A percentile compares a stretch with the other conserved stretches of the same genome.
Evolutionary conservation across 2,329 filamentous ascomycete species (phyloP).

Genomic region (Colletotrichum sp.): DNA sequence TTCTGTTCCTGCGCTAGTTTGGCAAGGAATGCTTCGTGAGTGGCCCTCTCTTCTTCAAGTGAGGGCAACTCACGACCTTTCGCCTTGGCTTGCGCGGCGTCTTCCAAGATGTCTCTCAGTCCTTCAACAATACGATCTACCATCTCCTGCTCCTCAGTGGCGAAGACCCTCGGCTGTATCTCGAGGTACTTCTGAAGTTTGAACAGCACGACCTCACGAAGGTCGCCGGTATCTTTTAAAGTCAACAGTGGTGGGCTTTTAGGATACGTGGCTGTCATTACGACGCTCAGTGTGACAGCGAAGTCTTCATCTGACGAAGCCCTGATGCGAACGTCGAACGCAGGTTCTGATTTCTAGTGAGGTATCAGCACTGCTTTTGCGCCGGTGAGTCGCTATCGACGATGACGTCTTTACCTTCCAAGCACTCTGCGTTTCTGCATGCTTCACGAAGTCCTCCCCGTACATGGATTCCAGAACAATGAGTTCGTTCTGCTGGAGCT

Average conservation of each 20-base stretch:
- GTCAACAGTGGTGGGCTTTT: conserved; percentile 79
- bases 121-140: conserved; percentile 70
- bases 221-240: conserved; percentile 66
- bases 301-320: conserved; percentile 76
- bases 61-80: conserved; percentile 81
- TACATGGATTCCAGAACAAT: conserved; percentile 88
- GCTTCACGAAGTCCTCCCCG: conserved; percentile 82
- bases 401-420: conserved; percentile 72
- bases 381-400: background rate
- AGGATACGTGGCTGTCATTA: conserved; percentile 89
- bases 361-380: conserved; percentile 2
- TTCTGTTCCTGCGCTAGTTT: conserved; percentile 63
- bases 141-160: conserved; percentile 61
- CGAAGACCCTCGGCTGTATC: conserved; percentile 60
- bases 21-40: conserved; percentile 76
- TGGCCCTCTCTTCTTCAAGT: conserved; percentile 85
- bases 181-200: conserved; percentile 72
- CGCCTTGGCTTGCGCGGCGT: conserved; percentile 80
- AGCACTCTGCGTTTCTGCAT: conserved; percentile 72
- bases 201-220: conserved; percentile 74
- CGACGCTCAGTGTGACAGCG: conserved; percentile 74
- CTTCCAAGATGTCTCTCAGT: conserved; percentile 80
- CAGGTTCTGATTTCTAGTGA: conserved; percentile 76
- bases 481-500: conserved; percentile 87
- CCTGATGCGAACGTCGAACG: conserved; percentile 81